Evolutionary conservation across 2,329 filamentous ascomycete genomes (phyloP).

Genomic region (Colletotrichum filicis): DNA sequence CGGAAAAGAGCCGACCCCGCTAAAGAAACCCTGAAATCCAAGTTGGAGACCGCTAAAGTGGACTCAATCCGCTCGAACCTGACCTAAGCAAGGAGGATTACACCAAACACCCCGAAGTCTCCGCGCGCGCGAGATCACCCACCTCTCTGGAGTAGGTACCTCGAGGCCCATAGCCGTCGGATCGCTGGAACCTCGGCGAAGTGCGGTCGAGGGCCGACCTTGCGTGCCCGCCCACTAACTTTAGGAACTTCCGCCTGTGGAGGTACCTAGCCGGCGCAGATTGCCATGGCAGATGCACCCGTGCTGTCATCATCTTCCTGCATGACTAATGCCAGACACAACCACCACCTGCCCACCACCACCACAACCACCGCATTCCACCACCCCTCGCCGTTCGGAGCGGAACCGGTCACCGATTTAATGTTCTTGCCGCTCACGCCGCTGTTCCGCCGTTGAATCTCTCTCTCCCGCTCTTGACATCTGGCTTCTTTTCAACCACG

Average conservation of each 20-base stretch:
- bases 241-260: background rate
- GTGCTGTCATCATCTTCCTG: constrained; percentile 22
- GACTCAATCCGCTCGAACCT: too few species aligned
- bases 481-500: background rate
- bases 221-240: background rate
- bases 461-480: background rate
- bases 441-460: background rate
- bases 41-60: constrained; percentile 6
- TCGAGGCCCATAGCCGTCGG: too few species aligned
- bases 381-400: constrained; percentile 25
- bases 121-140: constrained; percentile 4
- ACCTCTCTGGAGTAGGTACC: background rate
- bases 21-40: constrained; percentile 27
- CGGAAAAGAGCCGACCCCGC: constrained; percentile 21
- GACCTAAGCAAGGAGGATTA: background rate
- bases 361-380: background rate
- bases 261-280: background rate
- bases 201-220: background rate
- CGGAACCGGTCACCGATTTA: constrained; percentile 28
- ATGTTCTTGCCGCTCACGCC: background rate
- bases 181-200: constrained; percentile 33
- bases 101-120: background rate
- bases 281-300: background rate
- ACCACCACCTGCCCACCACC: background rate
- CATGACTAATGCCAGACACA: constrained; percentile 28